These are phyloP conservation scores for Trichophyton verrucosum DNA, from an alignment of 2,329 filamentous ascomycete species.

Conservation along the genomic window DNA sequence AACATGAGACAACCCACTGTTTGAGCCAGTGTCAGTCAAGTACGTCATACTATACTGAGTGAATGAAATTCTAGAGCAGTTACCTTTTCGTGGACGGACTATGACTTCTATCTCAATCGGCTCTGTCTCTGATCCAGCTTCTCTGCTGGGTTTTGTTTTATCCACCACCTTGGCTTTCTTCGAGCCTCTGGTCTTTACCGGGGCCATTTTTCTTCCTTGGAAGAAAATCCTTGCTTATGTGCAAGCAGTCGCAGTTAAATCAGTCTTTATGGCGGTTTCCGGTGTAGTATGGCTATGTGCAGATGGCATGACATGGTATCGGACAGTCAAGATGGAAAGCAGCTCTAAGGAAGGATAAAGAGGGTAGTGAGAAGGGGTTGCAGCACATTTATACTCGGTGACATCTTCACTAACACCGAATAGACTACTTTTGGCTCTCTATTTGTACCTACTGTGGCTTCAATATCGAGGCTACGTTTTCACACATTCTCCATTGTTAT, in stretches of 20 bases:
- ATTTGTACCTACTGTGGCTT: neutral
- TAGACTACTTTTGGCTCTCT: neutral
- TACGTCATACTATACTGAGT: neutral
- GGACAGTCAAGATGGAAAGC: neutral
- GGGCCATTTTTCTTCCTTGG: constrained; percentile 1
- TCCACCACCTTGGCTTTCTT: neutral
- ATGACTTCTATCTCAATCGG: neutral
- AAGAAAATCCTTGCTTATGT: neutral
- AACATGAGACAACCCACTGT: constrained; percentile 11
- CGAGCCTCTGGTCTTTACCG: neutral
- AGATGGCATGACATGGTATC: neutral
- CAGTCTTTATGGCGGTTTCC: neutral
- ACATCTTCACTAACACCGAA: neutral
- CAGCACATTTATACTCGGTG: neutral
- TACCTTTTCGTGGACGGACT: constrained; percentile 8
- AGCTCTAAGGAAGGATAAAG: neutral
- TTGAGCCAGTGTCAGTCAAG: neutral
- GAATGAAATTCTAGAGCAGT: neutral
- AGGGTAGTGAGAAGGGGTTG: neutral
- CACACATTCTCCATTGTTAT: neutral
- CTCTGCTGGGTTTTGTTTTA: neutral
- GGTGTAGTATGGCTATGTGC: neutral
- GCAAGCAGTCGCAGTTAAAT: neutral
- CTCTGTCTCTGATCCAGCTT: neutral
- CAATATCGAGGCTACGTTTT: neutral